phyloP scores from a whole-genome alignment of 768 basidiomycete genomes.

The Termitomyces sp. region DNA sequence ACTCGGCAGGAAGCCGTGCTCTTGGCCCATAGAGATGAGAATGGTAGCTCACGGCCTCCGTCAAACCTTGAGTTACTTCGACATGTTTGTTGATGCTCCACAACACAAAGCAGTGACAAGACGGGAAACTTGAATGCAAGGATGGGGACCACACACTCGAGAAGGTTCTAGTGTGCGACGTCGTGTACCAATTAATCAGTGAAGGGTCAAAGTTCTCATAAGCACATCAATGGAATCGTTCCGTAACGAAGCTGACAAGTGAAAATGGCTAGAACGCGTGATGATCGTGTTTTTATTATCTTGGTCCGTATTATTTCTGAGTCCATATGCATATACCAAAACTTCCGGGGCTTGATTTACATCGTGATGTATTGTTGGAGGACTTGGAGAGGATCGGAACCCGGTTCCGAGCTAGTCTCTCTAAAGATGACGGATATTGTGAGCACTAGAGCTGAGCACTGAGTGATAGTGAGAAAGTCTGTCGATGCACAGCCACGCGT shows the following conservation, averaged over 20 bases:
- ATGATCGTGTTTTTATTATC: neutral
- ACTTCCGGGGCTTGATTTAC: too few relatives aligned
- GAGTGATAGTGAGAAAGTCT: neutral
- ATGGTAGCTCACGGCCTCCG: neutral
- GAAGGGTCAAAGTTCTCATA: neutral
- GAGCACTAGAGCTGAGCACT: too few relatives aligned
- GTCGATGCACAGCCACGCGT: slow-evolving; percentile 15
- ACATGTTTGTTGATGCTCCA: neutral
- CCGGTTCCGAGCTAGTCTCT: neutral
- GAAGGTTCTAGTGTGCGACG: neutral
- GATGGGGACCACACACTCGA: neutral
- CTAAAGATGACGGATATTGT: neutral
- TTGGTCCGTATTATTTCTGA: neutral
- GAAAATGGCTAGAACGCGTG: neutral
- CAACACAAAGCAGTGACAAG: neutral
- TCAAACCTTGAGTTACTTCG: neutral
- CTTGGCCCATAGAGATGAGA: neutral
- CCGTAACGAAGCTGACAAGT: neutral
- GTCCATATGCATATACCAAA: neutral
- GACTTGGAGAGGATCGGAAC: neutral
- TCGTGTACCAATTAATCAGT: neutral
- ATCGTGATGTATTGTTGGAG: neutral
- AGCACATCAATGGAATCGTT: neutral
- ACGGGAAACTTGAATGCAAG: neutral
- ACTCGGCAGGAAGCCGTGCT: neutral